phyloP scores from a whole-genome alignment of 225 moss, liverwort and hornwort genomes.

The Ulota crispa region DNA sequence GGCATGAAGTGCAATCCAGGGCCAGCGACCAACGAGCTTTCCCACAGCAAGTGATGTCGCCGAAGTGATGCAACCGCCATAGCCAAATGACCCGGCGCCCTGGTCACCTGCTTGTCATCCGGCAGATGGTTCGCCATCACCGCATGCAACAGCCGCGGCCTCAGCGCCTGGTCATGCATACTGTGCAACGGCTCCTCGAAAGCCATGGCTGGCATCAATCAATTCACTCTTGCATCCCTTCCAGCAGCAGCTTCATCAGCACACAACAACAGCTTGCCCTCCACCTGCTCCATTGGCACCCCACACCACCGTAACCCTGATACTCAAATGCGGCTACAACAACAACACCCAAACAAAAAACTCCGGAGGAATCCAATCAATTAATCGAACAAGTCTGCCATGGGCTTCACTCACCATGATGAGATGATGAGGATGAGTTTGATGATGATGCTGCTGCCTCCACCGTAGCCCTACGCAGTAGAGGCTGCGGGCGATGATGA shows the following conservation, averaged over 20 bases:
- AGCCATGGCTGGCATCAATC: slow-evolving; percentile 49
- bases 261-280: slow-evolving; percentile 5
- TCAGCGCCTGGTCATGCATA: slow-evolving; percentile 79
- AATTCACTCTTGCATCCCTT: neutral
- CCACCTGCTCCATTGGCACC: slow-evolving; percentile 1
- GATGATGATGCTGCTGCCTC: slow-evolving; percentile 17
- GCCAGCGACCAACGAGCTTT: slow-evolving; percentile 52
- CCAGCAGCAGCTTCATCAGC: slow-evolving; percentile 25
- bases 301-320: neutral
- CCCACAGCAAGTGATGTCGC: slow-evolving; percentile 83
- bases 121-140: slow-evolving; percentile 87
- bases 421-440: slow-evolving; percentile 18
- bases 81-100: slow-evolving; percentile 85
- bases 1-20: slow-evolving; percentile 60
- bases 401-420: slow-evolving; percentile 19
- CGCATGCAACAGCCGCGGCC: slow-evolving; percentile 78
- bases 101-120: slow-evolving; percentile 87
- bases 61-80: slow-evolving; percentile 88
- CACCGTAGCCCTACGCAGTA: slow-evolving; percentile 17
- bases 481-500: slow-evolving; percentile 33
- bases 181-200: slow-evolving; percentile 77
- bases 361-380: neutral
- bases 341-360: neutral
- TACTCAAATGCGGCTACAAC: slow-evolving; percentile 1
- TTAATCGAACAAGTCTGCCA: neutral